phyloP scores from a whole-genome alignment of 2,329 filamentous ascomycete species.

The Neonectria sp. region DNA sequence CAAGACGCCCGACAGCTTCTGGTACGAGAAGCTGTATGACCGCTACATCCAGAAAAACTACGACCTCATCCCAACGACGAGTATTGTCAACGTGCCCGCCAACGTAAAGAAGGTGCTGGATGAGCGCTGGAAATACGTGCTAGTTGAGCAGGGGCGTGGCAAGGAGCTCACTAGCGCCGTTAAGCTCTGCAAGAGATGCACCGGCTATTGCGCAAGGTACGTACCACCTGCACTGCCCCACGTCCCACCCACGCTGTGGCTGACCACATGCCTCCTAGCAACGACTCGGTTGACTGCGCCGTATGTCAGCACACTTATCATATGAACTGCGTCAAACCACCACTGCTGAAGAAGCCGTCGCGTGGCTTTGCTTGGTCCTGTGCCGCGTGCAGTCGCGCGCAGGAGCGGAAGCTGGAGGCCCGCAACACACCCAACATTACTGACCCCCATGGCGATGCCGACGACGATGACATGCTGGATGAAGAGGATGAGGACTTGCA shows the following conservation, averaged over 20 bases:
- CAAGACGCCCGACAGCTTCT: constrained; percentile 89
- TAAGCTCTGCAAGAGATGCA: constrained; percentile 95
- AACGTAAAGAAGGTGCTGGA: constrained; percentile 96
- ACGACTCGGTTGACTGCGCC: constrained; percentile 96
- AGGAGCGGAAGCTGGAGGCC: constrained; percentile 92
- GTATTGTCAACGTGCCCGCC: constrained; percentile 96
- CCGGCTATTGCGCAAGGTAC: constrained; percentile 91
- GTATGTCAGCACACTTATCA: constrained; percentile 97
- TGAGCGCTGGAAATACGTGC: constrained; percentile 95
- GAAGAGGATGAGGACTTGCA: constrained; percentile 81
- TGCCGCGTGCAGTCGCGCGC: constrained; percentile 94
- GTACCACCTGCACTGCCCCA: constrained; percentile 49
- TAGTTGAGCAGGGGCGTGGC: constrained; percentile 92
- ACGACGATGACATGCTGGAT: constrained; percentile 74
- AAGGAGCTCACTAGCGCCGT: constrained; percentile 97
- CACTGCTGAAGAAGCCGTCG: constrained; percentile 94
- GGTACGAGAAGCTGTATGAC: constrained; percentile 98
- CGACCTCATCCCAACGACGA: constrained; percentile 92
- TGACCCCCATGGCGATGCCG: constrained; percentile 77
- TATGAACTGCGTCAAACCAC: constrained; percentile 97
- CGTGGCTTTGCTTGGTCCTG: constrained; percentile 99
- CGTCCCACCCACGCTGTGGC: constrained; percentile 39
- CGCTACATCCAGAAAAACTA: constrained; percentile 98
- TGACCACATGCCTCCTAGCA: constrained; percentile 64
- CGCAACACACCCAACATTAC: constrained; percentile 85